phyloP scores from a whole-genome alignment of 495 filamentous ascomycete species.

The Jackrogersella multiformis region DNA sequence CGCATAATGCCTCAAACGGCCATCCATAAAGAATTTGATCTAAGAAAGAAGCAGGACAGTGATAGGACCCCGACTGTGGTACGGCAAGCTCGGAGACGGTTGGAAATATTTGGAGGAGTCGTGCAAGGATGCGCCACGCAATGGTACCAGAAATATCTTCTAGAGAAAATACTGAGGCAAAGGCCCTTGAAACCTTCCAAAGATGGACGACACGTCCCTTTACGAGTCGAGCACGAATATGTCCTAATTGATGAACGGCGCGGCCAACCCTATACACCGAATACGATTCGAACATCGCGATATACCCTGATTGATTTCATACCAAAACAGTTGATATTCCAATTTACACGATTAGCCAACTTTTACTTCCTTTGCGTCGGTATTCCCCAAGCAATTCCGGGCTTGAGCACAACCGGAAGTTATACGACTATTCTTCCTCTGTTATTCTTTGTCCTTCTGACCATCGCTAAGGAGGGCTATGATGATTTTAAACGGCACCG shows the following conservation, averaged over 20 bases:
- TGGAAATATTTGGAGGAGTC: conserved; percentile 19
- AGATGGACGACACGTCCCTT: conserved; percentile 70
- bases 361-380: conserved; percentile 90
- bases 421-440: conserved; percentile 88
- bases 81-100: conserved; percentile 23
- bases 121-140: conserved; percentile 31
- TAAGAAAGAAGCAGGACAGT: conserved; percentile 21
- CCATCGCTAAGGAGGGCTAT: conserved; percentile 90
- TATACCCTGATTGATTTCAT: conserved; percentile 90
- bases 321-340: conserved; percentile 85
- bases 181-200: conserved; percentile 51
- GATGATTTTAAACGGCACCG: conserved; percentile 87
- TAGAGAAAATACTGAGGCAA: conserved; percentile 51
- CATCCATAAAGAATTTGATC: conserved; percentile 25
- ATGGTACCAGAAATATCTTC: conserved; percentile 48
- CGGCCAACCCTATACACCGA: conserved; percentile 73
- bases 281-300: conserved; percentile 83
- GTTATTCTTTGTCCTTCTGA: conserved; percentile 82
- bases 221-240: conserved; percentile 63
- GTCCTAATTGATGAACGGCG: conserved; percentile 79
- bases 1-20: conserved; percentile 38
- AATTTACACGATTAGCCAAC: conserved; percentile 92
- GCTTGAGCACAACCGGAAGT: conserved; percentile 85
- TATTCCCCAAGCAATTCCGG: conserved; percentile 88
- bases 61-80: conserved; percentile 13